Evolutionary conservation across 345 rosid species (phyloP).

Genomic region (Salix purpurea): DNA sequence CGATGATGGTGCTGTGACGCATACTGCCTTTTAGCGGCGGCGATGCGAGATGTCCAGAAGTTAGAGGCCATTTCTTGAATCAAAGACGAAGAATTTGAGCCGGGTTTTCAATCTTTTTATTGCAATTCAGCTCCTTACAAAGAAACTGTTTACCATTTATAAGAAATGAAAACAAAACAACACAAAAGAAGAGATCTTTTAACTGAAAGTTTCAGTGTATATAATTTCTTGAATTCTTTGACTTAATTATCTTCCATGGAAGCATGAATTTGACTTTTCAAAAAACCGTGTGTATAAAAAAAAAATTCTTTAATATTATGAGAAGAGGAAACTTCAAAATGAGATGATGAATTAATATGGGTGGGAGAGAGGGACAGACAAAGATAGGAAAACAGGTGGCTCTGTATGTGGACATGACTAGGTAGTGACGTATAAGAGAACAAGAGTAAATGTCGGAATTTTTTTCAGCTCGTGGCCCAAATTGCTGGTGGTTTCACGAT

Average conservation of each 20-base stretch:
- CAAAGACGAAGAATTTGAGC: constrained; percentile 16
- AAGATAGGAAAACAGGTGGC: neutral
- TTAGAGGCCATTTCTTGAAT: constrained; percentile 41
- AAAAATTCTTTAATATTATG: neutral
- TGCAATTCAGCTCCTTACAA: neutral
- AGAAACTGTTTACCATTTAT: neutral
- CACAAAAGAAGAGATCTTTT: neutral
- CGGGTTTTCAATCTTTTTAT: neutral
- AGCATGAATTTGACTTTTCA: constrained; percentile 8
- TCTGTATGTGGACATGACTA: constrained; percentile 1
- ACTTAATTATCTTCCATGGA: too few relatives aligned
- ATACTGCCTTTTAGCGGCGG: constrained; percentile 55
- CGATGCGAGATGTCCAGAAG: constrained; percentile 59
- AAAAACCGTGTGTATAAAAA: neutral
- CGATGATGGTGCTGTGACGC: constrained; percentile 45
- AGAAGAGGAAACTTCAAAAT: constrained; percentile 3
- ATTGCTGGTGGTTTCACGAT: too few relatives aligned
- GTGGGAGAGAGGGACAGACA: neutral
- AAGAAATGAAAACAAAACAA: neutral
- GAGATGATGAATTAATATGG: constrained; percentile 11
- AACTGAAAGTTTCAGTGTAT: neutral
- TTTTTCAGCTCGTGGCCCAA: neutral
- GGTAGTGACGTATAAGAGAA: constrained; percentile 6
- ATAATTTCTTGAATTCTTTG: neutral
- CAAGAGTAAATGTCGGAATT: constrained; percentile 10